These are phyloP conservation scores for Diaporthe nobilis DNA, from an alignment of 2,329 filamentous ascomycete genomes.

Conservation along the genomic window DNA sequence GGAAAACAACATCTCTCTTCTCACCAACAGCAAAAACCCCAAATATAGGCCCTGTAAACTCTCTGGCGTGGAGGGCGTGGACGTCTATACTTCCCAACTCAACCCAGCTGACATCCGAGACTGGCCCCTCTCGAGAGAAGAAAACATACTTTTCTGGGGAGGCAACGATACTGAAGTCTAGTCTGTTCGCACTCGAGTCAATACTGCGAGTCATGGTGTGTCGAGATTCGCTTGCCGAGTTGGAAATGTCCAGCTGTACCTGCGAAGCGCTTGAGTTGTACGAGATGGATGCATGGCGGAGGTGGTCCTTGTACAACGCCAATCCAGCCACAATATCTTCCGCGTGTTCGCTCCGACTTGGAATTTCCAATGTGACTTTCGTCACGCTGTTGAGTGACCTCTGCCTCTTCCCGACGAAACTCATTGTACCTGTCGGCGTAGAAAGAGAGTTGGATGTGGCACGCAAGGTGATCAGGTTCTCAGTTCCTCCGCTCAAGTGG, in stretches of 20 bases:
- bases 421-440: neutral
- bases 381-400: neutral
- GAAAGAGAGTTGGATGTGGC: neutral
- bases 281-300: neutral
- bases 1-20: neutral
- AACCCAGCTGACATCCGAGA: neutral
- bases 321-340: neutral
- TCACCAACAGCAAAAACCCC: neutral
- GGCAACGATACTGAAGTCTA: neutral
- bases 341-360: neutral
- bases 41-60: neutral
- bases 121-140: neutral
- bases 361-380: neutral
- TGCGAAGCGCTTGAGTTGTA: neutral
- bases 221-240: neutral
- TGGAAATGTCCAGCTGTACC: neutral
- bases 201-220: neutral
- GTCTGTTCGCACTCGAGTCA: too few relatives aligned
- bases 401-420: neutral
- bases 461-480: neutral
- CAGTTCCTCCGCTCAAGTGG: neutral
- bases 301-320: conserved; percentile 5
- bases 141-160: neutral
- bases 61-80: neutral
- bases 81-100: neutral